Percentiles rank a stretch among this genome's conserved stretches.
These are phyloP conservation scores for Podila clonocystis DNA, from an alignment of 192 early-diverging fungal genomes.

Conservation along the genomic window DNA sequence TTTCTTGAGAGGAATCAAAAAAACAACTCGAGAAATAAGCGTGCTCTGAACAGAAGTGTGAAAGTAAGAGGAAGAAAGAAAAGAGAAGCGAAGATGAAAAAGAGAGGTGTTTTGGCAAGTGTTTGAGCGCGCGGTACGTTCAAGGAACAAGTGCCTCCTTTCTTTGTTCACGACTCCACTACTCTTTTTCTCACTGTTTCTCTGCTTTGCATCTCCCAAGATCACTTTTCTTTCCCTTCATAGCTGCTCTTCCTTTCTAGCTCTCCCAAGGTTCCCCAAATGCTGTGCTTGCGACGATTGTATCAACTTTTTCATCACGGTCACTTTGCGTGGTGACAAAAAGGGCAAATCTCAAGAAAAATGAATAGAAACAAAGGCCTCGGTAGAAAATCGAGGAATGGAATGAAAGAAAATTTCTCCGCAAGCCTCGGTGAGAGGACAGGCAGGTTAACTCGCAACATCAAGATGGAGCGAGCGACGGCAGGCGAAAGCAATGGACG, in stretches of 20 bases:
- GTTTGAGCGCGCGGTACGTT: too few relatives aligned
- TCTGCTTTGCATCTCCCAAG: not conserved
- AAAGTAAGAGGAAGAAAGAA: constrained; percentile 6
- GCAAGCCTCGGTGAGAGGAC: not conserved
- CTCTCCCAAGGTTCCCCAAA: constrained; percentile 44
- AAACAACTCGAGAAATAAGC: constrained; percentile 46
- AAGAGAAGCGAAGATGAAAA: constrained; percentile 7
- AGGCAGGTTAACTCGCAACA: not conserved
- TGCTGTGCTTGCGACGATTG: constrained; percentile 52
- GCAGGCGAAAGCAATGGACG: not conserved
- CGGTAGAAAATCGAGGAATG: constrained; percentile 7
- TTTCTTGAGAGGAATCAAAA: constrained; percentile 53
- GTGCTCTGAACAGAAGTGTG: not conserved
- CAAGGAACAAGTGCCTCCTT: not conserved
- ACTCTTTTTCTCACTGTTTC: constrained; percentile 5
- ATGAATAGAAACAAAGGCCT: constrained; percentile 5
- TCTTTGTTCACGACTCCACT: constrained; percentile 2
- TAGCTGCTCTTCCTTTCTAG: constrained; percentile 50
- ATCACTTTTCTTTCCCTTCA: constrained; percentile 31
- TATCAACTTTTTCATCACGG: constrained; percentile 53
- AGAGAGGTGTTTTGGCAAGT: not conserved
- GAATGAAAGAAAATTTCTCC: not conserved
- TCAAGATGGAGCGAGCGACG: not conserved
- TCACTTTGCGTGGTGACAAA: constrained; percentile 31
- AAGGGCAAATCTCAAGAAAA: constrained; percentile 6